Percentiles rank a stretch among this genome's conserved stretches.
Evolutionary conservation across 106 monocot species (phyloP).

Genomic region (Alisma plantagoaquatica): DNA sequence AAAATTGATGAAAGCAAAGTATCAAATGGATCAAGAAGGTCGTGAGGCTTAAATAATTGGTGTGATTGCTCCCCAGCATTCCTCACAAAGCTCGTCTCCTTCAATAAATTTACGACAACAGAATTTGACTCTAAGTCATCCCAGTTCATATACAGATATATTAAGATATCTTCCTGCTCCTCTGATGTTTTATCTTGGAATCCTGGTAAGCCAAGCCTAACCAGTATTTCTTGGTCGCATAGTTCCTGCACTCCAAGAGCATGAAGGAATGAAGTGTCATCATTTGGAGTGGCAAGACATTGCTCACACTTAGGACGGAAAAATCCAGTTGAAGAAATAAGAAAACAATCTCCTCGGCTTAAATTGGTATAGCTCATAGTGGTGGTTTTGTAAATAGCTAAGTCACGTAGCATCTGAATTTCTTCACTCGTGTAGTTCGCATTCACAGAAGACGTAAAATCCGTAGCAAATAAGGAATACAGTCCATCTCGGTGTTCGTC

Average conservation of each 20-base stretch:
- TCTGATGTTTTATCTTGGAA: slow-evolving; percentile 59
- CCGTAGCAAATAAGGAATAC: slow-evolving; percentile 54
- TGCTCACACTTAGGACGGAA: slow-evolving; percentile 60
- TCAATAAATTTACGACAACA: slow-evolving; percentile 43
- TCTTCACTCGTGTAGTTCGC: slow-evolving; percentile 71
- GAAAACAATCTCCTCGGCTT: slow-evolving; percentile 37
- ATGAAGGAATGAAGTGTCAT: slow-evolving; percentile 39
- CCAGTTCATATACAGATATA: slow-evolving; percentile 76
- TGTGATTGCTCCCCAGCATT: slow-evolving; percentile 59
- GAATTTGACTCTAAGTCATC: slow-evolving; percentile 60
- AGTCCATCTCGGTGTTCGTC: slow-evolving; percentile 67
- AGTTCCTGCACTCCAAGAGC: slow-evolving; percentile 69
- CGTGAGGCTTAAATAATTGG: slow-evolving; percentile 62
- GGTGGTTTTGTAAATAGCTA: slow-evolving; percentile 85
- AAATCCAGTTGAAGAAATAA: slow-evolving; percentile 64
- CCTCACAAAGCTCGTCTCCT: slow-evolving; percentile 60
- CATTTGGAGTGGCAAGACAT: slow-evolving; percentile 46
- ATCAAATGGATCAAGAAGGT: slow-evolving; percentile 87
- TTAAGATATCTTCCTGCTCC: slow-evolving; percentile 74
- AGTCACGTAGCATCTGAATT: slow-evolving; percentile 53
- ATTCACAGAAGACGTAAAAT: slow-evolving; percentile 32
- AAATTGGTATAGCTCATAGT: slow-evolving; percentile 52
- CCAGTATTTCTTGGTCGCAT: slow-evolving; percentile 63
- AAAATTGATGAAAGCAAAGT: slow-evolving; percentile 73
- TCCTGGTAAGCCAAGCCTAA: slow-evolving; percentile 81